Percentiles rank a stretch among this genome's conserved stretches.
Conservation (phyloP, 2,329 filamentous ascomycete species). For the Aspergillus brunneoviolaceus region DNA sequence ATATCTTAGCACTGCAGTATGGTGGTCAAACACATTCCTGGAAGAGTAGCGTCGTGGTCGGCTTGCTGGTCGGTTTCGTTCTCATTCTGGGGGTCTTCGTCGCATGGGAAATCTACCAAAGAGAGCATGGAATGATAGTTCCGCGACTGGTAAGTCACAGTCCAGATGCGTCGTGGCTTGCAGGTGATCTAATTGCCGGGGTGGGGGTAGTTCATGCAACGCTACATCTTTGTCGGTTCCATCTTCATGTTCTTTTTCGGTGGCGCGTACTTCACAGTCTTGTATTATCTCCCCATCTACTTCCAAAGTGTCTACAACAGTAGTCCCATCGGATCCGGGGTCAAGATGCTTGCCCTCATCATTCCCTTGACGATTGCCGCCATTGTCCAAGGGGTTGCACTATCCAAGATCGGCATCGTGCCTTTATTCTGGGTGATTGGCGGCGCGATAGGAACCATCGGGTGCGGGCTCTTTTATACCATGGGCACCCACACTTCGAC, state of each 20-base stretch:
- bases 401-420: slow-evolving; percentile 27
- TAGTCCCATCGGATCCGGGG: slow-evolving; percentile 38
- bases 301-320: slow-evolving; percentile 43
- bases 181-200: slow-evolving; percentile 33
- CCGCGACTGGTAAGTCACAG: no score
- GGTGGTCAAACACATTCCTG: no score
- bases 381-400: slow-evolving; percentile 26
- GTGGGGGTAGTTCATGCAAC: slow-evolving; percentile 8
- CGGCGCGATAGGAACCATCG: slow-evolving; percentile 26
- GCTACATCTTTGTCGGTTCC: neutral
- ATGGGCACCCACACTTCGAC: slow-evolving; percentile 26
- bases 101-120: no score
- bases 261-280: slow-evolving; percentile 21
- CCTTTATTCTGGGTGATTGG: slow-evolving; percentile 29
- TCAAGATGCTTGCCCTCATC: slow-evolving; percentile 46
- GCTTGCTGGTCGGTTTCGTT: no score
- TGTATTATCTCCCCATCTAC: slow-evolving; percentile 50
- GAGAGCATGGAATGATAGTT: no score
- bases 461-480: slow-evolving; percentile 35
- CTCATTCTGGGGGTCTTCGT: no score
- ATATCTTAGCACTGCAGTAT: no score
- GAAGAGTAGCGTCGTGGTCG: no score
- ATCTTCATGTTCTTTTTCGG: slow-evolving; percentile 22
- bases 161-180: slow-evolving; percentile 28
- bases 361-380: slow-evolving; percentile 31